Conservation (phyloP, 1,284 basidiomycete genomes). For the Boletus nobilissimus region DNA sequence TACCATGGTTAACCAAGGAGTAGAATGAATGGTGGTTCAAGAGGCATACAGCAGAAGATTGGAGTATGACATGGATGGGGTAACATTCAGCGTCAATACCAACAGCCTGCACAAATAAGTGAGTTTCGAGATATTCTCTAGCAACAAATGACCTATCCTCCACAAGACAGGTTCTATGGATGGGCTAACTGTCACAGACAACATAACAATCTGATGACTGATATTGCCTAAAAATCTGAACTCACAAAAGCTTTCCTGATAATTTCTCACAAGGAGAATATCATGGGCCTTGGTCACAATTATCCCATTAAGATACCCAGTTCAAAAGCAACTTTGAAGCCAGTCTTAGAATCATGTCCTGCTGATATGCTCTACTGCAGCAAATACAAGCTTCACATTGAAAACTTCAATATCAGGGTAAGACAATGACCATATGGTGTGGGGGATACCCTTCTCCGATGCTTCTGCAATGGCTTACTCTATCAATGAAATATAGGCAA, state of each 20-base stretch:
- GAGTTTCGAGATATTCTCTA: not conserved
- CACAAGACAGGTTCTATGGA: not conserved
- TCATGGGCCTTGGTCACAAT: not conserved
- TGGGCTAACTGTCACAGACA: not conserved
- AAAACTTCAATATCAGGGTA: not conserved
- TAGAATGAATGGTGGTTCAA: not conserved
- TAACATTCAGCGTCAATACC: not conserved
- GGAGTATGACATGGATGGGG: not conserved
- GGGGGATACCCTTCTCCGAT: not conserved
- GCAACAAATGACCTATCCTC: not conserved
- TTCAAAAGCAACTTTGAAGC: not conserved
- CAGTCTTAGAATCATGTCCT: not conserved
- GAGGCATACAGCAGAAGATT: too few relatives aligned
- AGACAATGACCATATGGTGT: too few relatives aligned
- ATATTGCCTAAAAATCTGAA: not conserved
- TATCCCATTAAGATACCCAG: not conserved
- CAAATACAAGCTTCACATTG: not conserved
- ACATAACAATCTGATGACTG: not conserved
- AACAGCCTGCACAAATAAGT: not conserved
- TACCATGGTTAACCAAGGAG: not conserved
- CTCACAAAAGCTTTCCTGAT: not conserved
- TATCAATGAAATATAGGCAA: not conserved
- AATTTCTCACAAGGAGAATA: not conserved
- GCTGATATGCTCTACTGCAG: not conserved
- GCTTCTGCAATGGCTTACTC: not conserved